Base-by-base conservation (phyloP, 2,329 filamentous ascomycete genomes). In the Alternaria sp. region DNA sequence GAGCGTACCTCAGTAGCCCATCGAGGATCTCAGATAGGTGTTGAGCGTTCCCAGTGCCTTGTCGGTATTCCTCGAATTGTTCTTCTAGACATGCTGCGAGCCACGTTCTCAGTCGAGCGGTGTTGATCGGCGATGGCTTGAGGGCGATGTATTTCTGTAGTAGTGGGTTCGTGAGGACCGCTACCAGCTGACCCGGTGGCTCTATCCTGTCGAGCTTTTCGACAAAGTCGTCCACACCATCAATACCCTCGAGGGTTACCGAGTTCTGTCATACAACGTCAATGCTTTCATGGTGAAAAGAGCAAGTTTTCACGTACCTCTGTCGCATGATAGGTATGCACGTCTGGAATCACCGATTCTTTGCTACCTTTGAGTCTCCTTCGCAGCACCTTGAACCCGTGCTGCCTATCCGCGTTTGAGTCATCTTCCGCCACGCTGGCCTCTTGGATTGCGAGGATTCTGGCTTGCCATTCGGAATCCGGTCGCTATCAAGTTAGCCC, bases 121-220 rank as follows among this genome's bases (percentile, higher is more conserved):
- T 63, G 12, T 65, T 59, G 3, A 71, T 69, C 9, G 70, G 66
- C 2, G 76, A 74, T 12, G 76, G 71, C 7, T 62, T 75, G n/a
- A 91, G 80, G 34, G 92, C 80, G 24, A 94, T 82, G 54, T 83
- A 86, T 72, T 94, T 95, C 74, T 94, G 92, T 1, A 94, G 84
- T 30, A 96, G 81, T 3, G 90, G 90, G 71, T 96, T 91, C 2
- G 86, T 87, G 14, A 96, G 81, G 4, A 91, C 88, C 5, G 93
- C 91, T 41, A 93, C 88, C 2, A 96, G 83, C 77, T 96, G 93
- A 64, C 91, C 93, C 0, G 93, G 93, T 41, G 93, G 81, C 75
- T 95, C 91, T 26, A 96, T 88, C 66, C 85, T 91, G 67, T 96
- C 92, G 8, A 96, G 78, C 57, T 87, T 90, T 44, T 86, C 85